Percentiles rank a stretch among this genome's conserved stretches.
Conservation (phyloP, 202 grass and related monocot species). For the Setaria viridis region DNA sequence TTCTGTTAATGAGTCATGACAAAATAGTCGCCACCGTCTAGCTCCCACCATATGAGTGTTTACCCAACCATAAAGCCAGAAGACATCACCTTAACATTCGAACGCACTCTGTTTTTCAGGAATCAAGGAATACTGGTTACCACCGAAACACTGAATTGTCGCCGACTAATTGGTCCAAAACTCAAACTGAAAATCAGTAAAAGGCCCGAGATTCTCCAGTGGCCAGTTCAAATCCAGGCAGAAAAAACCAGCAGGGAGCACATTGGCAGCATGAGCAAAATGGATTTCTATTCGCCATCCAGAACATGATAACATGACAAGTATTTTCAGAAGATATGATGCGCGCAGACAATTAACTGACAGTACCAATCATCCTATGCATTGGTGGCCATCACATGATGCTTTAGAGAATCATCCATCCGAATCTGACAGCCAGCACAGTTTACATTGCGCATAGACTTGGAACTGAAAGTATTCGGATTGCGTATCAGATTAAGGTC, state of each 20-base stretch:
- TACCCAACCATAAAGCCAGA: neutral
- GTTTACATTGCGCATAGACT: too few relatives aligned
- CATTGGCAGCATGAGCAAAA: neutral
- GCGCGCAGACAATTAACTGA: neutral
- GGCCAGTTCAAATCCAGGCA: neutral
- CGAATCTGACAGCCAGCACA: neutral
- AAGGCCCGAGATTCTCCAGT: neutral
- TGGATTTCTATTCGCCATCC: neutral
- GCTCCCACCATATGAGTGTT: neutral
- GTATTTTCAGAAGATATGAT: neutral
- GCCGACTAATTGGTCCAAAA: neutral
- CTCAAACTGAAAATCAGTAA: neutral
- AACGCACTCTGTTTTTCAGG: neutral
- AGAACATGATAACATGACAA: neutral
- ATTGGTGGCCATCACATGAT: neutral
- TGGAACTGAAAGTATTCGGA: too few relatives aligned
- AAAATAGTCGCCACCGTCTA: neutral
- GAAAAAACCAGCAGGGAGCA: neutral
- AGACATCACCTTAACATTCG: neutral
- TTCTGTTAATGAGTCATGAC: neutral
- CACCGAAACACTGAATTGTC: neutral
- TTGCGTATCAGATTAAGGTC: neutral
- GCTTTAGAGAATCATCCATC: neutral
- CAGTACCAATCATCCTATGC: neutral
- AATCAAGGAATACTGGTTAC: neutral